Percentiles rank a stretch among this genome's conserved stretches.
Evolutionary conservation across 1,284 basidiomycete species (phyloP).

Genomic region (Wallemia hederae): DNA sequence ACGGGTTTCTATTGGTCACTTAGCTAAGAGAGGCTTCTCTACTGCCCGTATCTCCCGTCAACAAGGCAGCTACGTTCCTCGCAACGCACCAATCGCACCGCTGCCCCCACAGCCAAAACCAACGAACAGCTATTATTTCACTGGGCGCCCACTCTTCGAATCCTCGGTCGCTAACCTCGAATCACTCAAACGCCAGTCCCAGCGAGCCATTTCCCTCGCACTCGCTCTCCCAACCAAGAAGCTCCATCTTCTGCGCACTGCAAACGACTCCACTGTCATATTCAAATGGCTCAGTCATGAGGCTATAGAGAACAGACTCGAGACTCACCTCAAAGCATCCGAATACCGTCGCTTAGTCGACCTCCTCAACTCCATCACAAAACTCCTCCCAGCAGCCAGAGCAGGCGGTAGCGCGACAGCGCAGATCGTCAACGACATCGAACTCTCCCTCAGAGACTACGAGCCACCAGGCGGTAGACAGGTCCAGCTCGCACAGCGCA

Average conservation of each 20-base stretch:
- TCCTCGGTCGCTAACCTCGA: not conserved
- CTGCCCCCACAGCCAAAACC: not conserved
- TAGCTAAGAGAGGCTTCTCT: too few species aligned
- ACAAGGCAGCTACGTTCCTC: not conserved
- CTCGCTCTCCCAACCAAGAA: not conserved
- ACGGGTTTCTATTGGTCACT: too few species aligned
- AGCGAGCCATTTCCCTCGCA: not conserved
- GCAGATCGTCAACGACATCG: not conserved
- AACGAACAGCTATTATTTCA: not conserved
- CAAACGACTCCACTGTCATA: not conserved
- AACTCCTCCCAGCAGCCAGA: not conserved
- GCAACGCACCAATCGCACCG: not conserved
- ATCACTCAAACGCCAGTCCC: not conserved
- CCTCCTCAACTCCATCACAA: slow-evolving; percentile 1
- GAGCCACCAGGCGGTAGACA: not conserved
- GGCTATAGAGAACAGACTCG: not conserved
- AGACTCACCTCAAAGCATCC: not conserved
- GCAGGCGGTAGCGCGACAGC: not conserved
- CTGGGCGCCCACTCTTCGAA: not conserved
- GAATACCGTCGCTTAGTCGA: not conserved
- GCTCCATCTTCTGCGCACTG: not conserved
- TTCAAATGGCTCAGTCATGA: not conserved
- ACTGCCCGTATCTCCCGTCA: too few species aligned
- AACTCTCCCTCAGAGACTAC: not conserved
- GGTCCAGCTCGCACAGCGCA: slow-evolving; percentile 9